A percentile compares a stretch with the other conserved stretches of the same genome.
Conservation (phyloP, 495 filamentous ascomycete genomes). For the Lophium mytilinum region DNA sequence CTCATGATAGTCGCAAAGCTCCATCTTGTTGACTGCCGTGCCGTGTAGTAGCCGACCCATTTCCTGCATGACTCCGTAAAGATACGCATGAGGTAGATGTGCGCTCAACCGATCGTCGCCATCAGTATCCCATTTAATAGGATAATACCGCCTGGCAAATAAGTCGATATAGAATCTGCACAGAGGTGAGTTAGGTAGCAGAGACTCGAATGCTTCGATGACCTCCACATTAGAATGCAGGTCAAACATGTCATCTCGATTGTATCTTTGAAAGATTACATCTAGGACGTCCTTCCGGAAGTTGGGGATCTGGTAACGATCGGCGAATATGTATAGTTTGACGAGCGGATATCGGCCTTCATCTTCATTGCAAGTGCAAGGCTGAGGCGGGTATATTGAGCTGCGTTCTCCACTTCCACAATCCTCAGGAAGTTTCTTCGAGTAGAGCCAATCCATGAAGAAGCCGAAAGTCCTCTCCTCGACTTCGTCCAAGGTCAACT, state of each 20-base stretch:
- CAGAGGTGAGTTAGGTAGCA: neutral
- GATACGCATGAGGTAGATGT: neutral
- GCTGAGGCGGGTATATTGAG: neutral
- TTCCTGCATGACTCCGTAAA: neutral
- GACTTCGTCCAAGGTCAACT: slow-evolving; percentile 10
- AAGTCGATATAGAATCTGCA: neutral
- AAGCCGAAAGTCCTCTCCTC: neutral
- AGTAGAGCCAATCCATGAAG: slow-evolving; percentile 22
- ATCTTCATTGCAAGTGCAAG: neutral
- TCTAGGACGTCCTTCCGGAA: neutral
- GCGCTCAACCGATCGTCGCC: neutral
- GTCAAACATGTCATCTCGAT: too few relatives aligned
- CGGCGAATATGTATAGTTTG: neutral
- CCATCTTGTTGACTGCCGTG: neutral
- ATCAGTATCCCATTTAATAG: neutral
- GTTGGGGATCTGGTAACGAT: neutral
- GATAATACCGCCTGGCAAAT: neutral
- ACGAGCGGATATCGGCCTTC: neutral
- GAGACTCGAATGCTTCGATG: neutral
- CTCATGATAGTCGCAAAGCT: neutral
- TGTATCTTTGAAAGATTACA: neutral
- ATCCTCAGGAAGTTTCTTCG: neutral
- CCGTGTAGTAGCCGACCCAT: neutral
- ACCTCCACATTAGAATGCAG: neutral
- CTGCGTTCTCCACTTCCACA: neutral